phyloP scores from a whole-genome alignment of 1,139 yeast genomes.

The Kodamaea alishanica region DNA sequence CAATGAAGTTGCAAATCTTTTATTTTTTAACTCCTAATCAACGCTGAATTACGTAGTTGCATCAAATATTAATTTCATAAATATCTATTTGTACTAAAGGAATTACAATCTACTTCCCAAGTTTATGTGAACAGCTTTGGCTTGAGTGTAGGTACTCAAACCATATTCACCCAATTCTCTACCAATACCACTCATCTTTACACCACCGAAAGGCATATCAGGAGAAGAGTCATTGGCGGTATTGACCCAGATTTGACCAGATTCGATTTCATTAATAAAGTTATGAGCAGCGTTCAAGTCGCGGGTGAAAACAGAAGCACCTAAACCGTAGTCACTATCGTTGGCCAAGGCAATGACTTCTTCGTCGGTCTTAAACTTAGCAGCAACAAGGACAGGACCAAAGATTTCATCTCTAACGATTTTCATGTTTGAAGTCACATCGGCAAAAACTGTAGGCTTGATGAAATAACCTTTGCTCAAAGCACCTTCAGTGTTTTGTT shows the following conservation, averaged over 20 bases:
- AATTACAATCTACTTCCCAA: constrained; percentile 32
- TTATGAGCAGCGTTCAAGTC: constrained; percentile 37
- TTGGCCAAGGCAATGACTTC: constrained; percentile 51
- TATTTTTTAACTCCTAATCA: too few relatives aligned
- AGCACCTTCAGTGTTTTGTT: constrained; percentile 32
- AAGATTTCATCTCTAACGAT: constrained; percentile 57
- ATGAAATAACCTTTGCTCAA: constrained; percentile 46
- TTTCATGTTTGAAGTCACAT: constrained; percentile 49
- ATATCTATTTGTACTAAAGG: too few relatives aligned
- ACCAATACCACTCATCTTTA: constrained; percentile 80
- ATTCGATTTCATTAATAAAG: constrained; percentile 42
- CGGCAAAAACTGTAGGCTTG: constrained; percentile 54
- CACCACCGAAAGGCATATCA: constrained; percentile 77
- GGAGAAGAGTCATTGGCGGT: constrained; percentile 76
- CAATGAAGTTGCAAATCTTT: too few relatives aligned
- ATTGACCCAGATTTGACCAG: constrained; percentile 58
- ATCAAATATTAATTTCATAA: too few relatives aligned
- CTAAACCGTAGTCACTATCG: constrained; percentile 53
- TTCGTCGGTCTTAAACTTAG: constrained; percentile 50
- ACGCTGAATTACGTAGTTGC: too few relatives aligned
- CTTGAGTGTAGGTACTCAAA: constrained; percentile 68
- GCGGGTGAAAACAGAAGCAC: constrained; percentile 30
- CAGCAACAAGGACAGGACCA: constrained; percentile 57
- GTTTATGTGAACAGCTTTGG: constrained; percentile 76
- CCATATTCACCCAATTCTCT: constrained; percentile 88